Base-by-base conservation (phyloP, 2,329 filamentous ascomycete species). In the Ophidiomyces ophidiicola region DNA sequence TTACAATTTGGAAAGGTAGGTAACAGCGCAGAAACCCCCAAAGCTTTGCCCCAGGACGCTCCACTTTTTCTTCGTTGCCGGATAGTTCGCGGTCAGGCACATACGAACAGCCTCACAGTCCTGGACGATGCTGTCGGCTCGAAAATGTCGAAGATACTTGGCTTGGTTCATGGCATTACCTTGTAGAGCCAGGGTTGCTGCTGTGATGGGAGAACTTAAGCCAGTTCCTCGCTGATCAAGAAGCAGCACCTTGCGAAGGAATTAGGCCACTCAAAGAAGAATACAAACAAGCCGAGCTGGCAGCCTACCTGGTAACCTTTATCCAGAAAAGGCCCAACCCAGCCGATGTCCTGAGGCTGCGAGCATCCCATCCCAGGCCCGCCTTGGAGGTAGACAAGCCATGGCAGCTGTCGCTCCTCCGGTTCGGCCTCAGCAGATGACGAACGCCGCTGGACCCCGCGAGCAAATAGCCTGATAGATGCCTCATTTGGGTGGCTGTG, bases 221-320 rank as follows among this genome's bases (percentile, higher is more conserved):
- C 88, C 88, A 2, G 85, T 92, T 8, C 88, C 88, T 36, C 88
- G 76, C 57, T 94, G 87, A 58, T 96, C 88, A n/a, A 96, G 71
- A 47, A 81, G 79, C 2, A 96, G 71, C 32, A 78, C 57, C 63
- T 66, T 44, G 14, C 19, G 39, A 15, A n/a, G 14, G 8, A 5
- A 14, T 30, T 40, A 28, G 25, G 17, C 8, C 6, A n/a, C 33
- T 20, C 7, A 15, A 21, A 30, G 14, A 18, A 30, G 25, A 15
- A 24, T 10, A 15, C 18, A 28, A 12, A 1, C 23, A 36, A 24
- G 5, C 12, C 11, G 5, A 6, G 17, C 19, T 21, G 32, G 21
- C 4, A 6, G 37, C 53, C 31, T 49, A 85, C 67, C 58, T 92
- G 82, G 54, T 94, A 94, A 11, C 87, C 87, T 46, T 79, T 78